Percentiles rank a stretch among this genome's conserved stretches.
phyloP scores from a whole-genome alignment of 192 early-diverging fungal genomes.

The Rhizophlyctis rosea region DNA sequence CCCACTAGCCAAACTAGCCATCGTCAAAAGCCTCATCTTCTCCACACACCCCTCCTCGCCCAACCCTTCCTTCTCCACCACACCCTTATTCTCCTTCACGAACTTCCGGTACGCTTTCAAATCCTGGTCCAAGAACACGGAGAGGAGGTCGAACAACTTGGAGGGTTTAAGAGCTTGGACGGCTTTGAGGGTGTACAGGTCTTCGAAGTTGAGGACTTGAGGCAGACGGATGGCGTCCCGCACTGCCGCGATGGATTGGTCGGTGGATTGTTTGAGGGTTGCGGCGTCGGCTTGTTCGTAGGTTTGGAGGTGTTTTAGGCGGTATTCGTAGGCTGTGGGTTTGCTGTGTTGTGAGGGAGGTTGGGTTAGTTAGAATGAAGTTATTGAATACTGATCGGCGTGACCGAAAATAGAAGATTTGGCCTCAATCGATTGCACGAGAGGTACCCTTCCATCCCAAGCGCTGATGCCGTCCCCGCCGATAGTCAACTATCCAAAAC shows the following conservation, averaged over 20 bases:
- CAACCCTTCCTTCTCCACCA: slow-evolving; percentile 51
- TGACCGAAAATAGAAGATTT: neutral
- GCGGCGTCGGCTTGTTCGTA: slow-evolving; percentile 43
- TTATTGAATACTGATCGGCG: neutral
- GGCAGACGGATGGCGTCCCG: slow-evolving; percentile 61
- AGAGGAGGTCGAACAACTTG: slow-evolving; percentile 66
- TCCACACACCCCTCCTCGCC: slow-evolving; percentile 51
- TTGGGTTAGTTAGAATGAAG: neutral
- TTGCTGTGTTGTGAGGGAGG: slow-evolving; percentile 1
- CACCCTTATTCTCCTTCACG: slow-evolving; percentile 47
- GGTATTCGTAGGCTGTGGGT: slow-evolving; percentile 47
- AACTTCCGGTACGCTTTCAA: slow-evolving; percentile 65
- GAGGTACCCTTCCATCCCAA: too few relatives aligned
- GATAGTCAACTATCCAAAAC: too few relatives aligned
- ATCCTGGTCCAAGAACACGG: slow-evolving; percentile 64
- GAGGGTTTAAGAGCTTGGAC: slow-evolving; percentile 54
- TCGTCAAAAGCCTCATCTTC: slow-evolving; percentile 85
- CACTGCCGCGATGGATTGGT: slow-evolving; percentile 63
- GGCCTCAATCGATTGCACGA: slow-evolving; percentile 1
- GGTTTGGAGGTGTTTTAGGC: slow-evolving; percentile 64
- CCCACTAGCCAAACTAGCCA: slow-evolving; percentile 73
- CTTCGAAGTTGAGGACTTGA: slow-evolving; percentile 75
- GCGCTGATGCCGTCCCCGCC: too few relatives aligned
- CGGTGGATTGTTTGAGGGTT: slow-evolving; percentile 44
- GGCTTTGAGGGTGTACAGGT: slow-evolving; percentile 62